Percentiles rank a stretch among this genome's conserved stretches.
These are phyloP conservation scores for Yamadazyma conglobata DNA, from an alignment of 1,139 yeast species.

Conservation along the genomic window DNA sequence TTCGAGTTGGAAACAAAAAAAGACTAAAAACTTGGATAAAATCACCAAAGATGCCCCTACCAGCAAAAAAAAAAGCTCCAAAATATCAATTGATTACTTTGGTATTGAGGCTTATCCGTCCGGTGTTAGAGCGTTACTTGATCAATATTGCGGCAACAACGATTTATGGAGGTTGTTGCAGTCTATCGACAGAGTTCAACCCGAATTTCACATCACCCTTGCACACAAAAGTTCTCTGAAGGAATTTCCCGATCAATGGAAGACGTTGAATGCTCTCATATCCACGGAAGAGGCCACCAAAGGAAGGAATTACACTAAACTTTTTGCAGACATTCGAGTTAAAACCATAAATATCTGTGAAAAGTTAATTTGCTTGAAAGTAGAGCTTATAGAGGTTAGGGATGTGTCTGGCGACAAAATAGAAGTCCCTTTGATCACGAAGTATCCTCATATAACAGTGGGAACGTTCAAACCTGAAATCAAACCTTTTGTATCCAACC, in stretches of 20 bases:
- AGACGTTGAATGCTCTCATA: slow-evolving; percentile 15
- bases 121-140: slow-evolving; percentile 8
- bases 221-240: slow-evolving; percentile 47
- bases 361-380: slow-evolving; percentile 56
- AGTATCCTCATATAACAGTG: slow-evolving; percentile 68
- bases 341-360: slow-evolving; percentile 33
- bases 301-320: slow-evolving; percentile 14
- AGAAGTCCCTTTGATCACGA: slow-evolving; percentile 36
- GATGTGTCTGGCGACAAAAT: slow-evolving; percentile 21
- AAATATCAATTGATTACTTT: slow-evolving; percentile 20
- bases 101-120: slow-evolving; percentile 23
- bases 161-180: slow-evolving; percentile 29
- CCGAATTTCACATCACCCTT: slow-evolving; percentile 73
- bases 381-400: slow-evolving; percentile 30
- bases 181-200: slow-evolving; percentile 41
- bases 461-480: slow-evolving; percentile 53
- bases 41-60: slow-evolving; percentile 13
- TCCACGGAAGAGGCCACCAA: slow-evolving; percentile 11
- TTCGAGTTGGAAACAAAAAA: slow-evolving; percentile 12
- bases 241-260: slow-evolving; percentile 23
- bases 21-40: slow-evolving; percentile 10
- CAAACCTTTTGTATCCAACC: slow-evolving; percentile 42
- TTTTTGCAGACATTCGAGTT: slow-evolving; percentile 39
- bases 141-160: slow-evolving; percentile 13
- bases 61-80: slow-evolving; percentile 11